A percentile compares a stretch with the other conserved stretches of the same genome.
phyloP scores from a whole-genome alignment of 148 eudicot species.

The Chenopodium album region DNA sequence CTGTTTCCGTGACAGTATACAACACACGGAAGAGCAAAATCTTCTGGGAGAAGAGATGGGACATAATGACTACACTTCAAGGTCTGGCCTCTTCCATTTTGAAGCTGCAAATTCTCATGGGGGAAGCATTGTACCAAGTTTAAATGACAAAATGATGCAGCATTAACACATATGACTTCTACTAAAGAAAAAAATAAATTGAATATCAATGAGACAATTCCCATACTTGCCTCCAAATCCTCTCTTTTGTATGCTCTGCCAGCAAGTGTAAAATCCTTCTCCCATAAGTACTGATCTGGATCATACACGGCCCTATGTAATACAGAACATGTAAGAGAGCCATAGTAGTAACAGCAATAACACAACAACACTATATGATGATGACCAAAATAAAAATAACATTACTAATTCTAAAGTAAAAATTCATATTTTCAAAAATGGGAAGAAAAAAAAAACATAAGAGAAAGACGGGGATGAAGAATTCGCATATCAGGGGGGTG shows the following conservation, averaged over 20 bases:
- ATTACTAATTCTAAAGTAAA: neutral
- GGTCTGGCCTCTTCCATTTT: constrained; percentile 68
- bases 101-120: constrained; percentile 55
- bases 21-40: constrained; percentile 79
- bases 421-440: too few species aligned
- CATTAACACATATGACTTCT: neutral
- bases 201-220: constrained; percentile 24
- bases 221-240: constrained; percentile 95
- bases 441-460: neutral
- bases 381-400: neutral
- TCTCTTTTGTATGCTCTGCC: constrained; percentile 68
- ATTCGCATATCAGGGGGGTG: too few species aligned
- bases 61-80: constrained; percentile 85
- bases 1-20: constrained; percentile 96
- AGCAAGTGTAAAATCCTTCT: constrained; percentile 66
- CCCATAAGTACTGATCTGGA: constrained; percentile 93
- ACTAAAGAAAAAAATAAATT: neutral
- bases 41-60: constrained; percentile 62
- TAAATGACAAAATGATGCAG: constrained; percentile 5
- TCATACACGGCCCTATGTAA: constrained; percentile 70
- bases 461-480: neutral
- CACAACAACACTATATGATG: neutral
- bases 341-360: neutral
- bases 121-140: neutral
- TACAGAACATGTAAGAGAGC: neutral